Base-by-base conservation (phyloP, 345 rosid species). In the Cardamine chenopodiifolia region DNA sequence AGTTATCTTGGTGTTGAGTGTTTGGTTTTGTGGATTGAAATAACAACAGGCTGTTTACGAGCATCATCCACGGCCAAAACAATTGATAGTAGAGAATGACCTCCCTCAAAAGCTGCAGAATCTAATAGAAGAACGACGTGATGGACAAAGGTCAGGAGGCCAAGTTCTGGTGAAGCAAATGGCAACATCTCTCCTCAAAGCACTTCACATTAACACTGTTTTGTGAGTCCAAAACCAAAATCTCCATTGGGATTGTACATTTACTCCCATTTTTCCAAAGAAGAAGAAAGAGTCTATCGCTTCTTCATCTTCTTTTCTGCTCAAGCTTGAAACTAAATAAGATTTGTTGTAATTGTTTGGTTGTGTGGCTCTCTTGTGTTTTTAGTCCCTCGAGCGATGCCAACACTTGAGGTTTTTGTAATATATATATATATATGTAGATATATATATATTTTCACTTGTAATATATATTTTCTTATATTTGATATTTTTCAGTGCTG, bases 31-130 rank as follows among this genome's bases (percentile, higher is more conserved):
- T 3, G 9, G 4, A 9, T 42, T 60, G 29, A 37, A 60, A 60
- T 48, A 28, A 34, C 63, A 55, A 52, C 81, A 95, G 99, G 91
- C 98, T 58, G 99, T 95, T 14, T 95, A 95, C 49, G 99, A 95
- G 92, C 99, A 92, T 77, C 99, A 95, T 74, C 99, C 99, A 5
- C 86, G 89, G 40, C 99, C 99, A 19, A 95, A 95, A 71, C 98
- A 95, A 66, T 79, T 95, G 86, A 95, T 95, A 4, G 94, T 95
- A 70, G 99, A 95, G 90, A 95, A 92, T 55, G 90, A 92, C 73
- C 86, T 95, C 15, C 98, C 97, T 9, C 90, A 82, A 52, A 90
- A 92, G 65, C 91, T 95, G 70, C 83, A 88, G 80, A 90, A 86
- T 79, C 82, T 95, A 57, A 95, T 95, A 0, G 99, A 90, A 78